These are phyloP conservation scores for Phytophthora citricola DNA, from an alignment of 352 stramenopile genomes.

Conservation along the genomic window DNA sequence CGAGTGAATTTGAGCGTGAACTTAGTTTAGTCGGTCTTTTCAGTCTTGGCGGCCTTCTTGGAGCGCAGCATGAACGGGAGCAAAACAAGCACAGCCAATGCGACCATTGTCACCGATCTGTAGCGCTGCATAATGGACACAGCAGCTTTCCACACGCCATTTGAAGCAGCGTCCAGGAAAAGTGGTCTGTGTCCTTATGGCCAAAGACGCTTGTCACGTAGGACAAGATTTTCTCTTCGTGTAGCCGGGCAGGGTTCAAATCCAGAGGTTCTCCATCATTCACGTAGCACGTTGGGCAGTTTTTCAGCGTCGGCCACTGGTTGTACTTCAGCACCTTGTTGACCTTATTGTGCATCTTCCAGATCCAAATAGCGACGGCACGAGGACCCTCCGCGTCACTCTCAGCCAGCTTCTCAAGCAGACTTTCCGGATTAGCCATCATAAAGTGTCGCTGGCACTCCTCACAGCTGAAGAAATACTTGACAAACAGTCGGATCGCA, in stretches of 20 bases:
- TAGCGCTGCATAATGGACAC: slow-evolving; percentile 51
- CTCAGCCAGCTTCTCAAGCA: slow-evolving; percentile 54
- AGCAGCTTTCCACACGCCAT: slow-evolving; percentile 41
- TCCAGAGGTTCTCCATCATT: slow-evolving; percentile 51
- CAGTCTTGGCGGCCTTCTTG: slow-evolving; percentile 31
- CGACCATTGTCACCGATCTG: slow-evolving; percentile 38
- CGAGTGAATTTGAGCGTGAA: neutral
- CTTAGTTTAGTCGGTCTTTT: slow-evolving; percentile 34
- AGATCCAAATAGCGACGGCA: slow-evolving; percentile 75
- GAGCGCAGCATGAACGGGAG: slow-evolving; percentile 33
- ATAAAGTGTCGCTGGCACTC: slow-evolving; percentile 80
- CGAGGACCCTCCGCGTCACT: slow-evolving; percentile 47
- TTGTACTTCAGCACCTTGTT: slow-evolving; percentile 78
- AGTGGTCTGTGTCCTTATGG: slow-evolving; percentile 55
- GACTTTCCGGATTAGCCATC: slow-evolving; percentile 60
- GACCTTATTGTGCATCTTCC: slow-evolving; percentile 88
- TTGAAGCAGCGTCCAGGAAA: slow-evolving; percentile 54
- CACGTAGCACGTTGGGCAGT: slow-evolving; percentile 62
- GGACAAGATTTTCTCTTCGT: slow-evolving; percentile 53
- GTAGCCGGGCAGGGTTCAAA: slow-evolving; percentile 52
- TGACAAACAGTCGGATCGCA: slow-evolving; percentile 73
- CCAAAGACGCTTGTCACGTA: slow-evolving; percentile 64
- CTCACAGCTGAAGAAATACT: slow-evolving; percentile 85
- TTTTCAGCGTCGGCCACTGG: slow-evolving; percentile 59
- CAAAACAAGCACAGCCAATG: slow-evolving; percentile 30